Percentiles rank a stretch among this genome's conserved stretches.
Evolutionary conservation across 345 rosid species (phyloP).

Genomic region (Eutrema yunnanense): DNA sequence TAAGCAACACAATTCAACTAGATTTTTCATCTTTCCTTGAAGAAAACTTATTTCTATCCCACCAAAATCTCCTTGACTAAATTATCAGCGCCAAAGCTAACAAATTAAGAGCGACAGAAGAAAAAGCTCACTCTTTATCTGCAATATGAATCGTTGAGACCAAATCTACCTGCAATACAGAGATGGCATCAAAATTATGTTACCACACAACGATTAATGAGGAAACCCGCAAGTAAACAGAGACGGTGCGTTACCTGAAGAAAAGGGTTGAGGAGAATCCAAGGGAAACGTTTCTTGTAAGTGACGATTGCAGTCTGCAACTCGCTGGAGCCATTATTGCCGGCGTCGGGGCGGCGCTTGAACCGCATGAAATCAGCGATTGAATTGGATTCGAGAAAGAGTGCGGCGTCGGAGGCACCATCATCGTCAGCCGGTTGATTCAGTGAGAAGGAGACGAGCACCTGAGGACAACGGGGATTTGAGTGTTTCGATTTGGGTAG

Average conservation of each 20-base stretch:
- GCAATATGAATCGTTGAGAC: conserved; percentile 92
- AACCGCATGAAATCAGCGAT: conserved; percentile 88
- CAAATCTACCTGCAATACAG: conserved; percentile 72
- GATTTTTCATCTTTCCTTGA: not conserved
- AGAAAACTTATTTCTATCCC: not conserved
- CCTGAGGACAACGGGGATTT: conserved; percentile 18
- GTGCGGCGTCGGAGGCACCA: conserved; percentile 31
- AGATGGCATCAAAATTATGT: not conserved
- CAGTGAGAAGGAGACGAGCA: conserved; percentile 25
- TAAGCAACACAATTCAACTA: not conserved
- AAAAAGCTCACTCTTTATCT: conserved; percentile 67
- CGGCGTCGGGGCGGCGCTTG: conserved; percentile 32
- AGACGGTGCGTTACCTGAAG: conserved; percentile 41
- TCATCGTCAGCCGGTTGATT: conserved; percentile 38
- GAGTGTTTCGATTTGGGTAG: conserved; percentile 19
- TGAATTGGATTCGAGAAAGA: conserved; percentile 51
- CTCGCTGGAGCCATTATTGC: conserved; percentile 37
- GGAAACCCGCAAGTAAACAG: not conserved
- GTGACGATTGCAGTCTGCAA: conserved; percentile 87
- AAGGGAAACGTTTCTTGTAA: conserved; percentile 73
- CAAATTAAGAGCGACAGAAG: not conserved
- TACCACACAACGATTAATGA: not conserved
- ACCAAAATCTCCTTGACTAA: not conserved
- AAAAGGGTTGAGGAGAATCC: conserved; percentile 74
- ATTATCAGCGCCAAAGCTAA: not conserved